Evolutionary conservation across 2,329 filamentous ascomycete species (phyloP).

Genomic region (Colletotrichum falcatum): DNA sequence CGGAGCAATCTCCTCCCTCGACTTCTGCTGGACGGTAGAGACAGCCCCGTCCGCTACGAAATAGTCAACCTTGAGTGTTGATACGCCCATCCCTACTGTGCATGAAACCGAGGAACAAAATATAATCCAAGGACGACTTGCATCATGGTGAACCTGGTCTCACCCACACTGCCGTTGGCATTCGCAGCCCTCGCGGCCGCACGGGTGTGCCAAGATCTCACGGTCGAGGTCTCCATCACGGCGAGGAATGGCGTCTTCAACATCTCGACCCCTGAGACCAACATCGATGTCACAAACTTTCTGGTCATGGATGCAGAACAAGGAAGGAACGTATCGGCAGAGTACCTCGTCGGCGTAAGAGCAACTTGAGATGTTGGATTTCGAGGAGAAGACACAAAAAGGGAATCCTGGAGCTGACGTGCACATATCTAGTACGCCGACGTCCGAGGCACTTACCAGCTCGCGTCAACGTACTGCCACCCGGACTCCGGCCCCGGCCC

Average conservation of each 20-base stretch:
- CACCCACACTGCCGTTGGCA: conserved; percentile 42
- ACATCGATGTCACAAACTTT: conserved; percentile 70
- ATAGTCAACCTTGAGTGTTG: neutral
- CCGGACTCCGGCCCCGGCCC: conserved; percentile 59
- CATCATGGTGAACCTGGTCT: conserved; percentile 44
- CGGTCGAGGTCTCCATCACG: conserved; percentile 66
- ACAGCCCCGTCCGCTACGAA: neutral
- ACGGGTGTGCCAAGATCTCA: conserved; percentile 61
- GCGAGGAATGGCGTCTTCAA: conserved; percentile 67
- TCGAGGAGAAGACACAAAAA: neutral
- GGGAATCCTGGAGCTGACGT: neutral
- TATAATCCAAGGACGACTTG: neutral
- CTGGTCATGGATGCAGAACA: conserved; percentile 61
- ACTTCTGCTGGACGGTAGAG: neutral
- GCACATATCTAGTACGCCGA: conserved; percentile 57
- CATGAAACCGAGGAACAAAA: neutral
- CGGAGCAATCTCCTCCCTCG: neutral
- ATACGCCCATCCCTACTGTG: neutral
- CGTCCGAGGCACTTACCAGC: conserved; percentile 65
- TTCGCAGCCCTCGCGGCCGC: conserved; percentile 49
- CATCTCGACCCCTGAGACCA: conserved; percentile 58
- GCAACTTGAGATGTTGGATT: neutral
- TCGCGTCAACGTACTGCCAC: conserved; percentile 71
- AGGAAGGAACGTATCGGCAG: conserved; percentile 61
- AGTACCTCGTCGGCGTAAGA: conserved; percentile 58